Conservation (phyloP, 2,329 filamentous ascomycete species). For the Diaporthe vaccinii region DNA sequence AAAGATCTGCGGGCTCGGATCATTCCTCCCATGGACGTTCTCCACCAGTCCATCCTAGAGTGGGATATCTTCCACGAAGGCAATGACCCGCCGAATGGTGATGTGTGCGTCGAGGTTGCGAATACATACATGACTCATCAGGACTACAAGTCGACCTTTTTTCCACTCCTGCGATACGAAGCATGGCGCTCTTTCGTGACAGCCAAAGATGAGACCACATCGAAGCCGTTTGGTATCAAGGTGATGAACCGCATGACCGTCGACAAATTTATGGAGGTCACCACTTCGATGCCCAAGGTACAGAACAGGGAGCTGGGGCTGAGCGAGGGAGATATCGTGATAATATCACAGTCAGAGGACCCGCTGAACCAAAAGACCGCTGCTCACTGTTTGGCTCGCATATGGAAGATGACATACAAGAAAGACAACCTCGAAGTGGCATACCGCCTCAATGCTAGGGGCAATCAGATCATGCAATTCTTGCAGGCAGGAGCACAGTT, state of each 20-base stretch:
- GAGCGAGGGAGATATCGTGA: conserved; percentile 87
- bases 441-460: conserved; percentile 81
- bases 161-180: conserved; percentile 90
- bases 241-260: conserved; percentile 90
- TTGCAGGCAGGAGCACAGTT: conserved; percentile 79
- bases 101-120: conserved; percentile 81
- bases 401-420: conserved; percentile 85
- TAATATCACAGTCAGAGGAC: conserved; percentile 81
- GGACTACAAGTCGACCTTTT: conserved; percentile 90
- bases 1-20: conserved; percentile 96
- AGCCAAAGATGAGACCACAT: conserved; percentile 86
- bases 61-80: conserved; percentile 97
- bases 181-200: conserved; percentile 96
- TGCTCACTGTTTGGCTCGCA: conserved; percentile 87
- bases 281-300: conserved; percentile 80
- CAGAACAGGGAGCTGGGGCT: conserved; percentile 80
- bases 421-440: conserved; percentile 86
- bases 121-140: conserved; percentile 81
- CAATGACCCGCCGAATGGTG: conserved; percentile 84
- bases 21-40: conserved; percentile 85
- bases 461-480: conserved; percentile 70
- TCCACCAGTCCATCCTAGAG: conserved; percentile 88
- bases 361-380: conserved; percentile 76
- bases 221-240: conserved; percentile 87
- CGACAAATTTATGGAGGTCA: conserved; percentile 93